These are phyloP conservation scores for Penicillium thymicola DNA, from an alignment of 2,329 filamentous ascomycete species.

Conservation along the genomic window DNA sequence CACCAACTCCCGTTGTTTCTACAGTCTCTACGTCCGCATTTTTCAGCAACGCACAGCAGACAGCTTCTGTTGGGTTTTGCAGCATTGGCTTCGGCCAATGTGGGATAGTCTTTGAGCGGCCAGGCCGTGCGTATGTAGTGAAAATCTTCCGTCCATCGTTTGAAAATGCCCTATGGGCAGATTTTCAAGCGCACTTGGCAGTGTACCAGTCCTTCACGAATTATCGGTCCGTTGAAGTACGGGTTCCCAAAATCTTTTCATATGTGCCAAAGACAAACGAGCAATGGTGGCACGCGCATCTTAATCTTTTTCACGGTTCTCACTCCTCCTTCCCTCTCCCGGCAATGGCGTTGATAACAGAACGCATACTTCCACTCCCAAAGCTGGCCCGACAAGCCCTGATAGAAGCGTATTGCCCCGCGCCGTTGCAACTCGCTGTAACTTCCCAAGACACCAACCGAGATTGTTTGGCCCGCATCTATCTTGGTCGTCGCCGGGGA, in stretches of 20 bases:
- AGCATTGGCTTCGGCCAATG: slow-evolving; percentile 14
- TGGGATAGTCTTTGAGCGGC: slow-evolving; percentile 10
- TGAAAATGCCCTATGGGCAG: slow-evolving; percentile 8
- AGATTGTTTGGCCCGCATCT: slow-evolving; percentile 15
- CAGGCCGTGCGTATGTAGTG: neutral
- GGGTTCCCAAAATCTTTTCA: slow-evolving; percentile 6
- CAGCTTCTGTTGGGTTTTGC: neutral
- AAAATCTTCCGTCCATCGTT: slow-evolving; percentile 11
- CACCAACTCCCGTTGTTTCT: neutral
- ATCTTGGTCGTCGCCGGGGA: slow-evolving; percentile 9
- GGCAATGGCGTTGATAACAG: slow-evolving; percentile 16
- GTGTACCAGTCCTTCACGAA: neutral
- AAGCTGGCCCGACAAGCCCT: slow-evolving; percentile 16
- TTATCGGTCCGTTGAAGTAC: neutral
- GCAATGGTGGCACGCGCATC: slow-evolving; percentile 2
- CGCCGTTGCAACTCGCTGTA: neutral
- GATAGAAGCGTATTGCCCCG: slow-evolving; percentile 21
- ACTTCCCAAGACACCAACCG: slow-evolving; percentile 5
- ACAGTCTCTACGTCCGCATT: neutral
- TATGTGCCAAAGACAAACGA: slow-evolving; percentile 7
- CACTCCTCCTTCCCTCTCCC: slow-evolving; percentile 8
- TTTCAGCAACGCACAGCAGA: neutral
- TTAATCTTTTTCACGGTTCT: neutral
- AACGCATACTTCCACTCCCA: slow-evolving; percentile 23
- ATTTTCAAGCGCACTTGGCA: slow-evolving; percentile 7